phyloP scores from a whole-genome alignment of 192 early-diverging fungal species.

The Kappamyces sp. region DNA sequence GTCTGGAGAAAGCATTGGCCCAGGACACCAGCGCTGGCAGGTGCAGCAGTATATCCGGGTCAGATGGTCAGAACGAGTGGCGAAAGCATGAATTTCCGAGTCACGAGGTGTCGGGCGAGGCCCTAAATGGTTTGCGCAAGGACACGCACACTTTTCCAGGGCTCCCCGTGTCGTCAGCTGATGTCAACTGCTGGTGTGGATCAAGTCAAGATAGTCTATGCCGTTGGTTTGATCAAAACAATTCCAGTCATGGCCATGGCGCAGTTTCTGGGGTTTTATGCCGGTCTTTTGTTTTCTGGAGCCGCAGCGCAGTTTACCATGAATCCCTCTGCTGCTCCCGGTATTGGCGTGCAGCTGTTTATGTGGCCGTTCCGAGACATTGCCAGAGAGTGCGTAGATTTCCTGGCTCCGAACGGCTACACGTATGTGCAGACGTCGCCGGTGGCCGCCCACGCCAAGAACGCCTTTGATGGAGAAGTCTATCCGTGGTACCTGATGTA shows the following conservation, averaged over 20 bases:
- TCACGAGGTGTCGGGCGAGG: too few species aligned
- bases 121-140: too few species aligned
- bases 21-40: too few species aligned
- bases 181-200: constrained; percentile 54
- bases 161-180: constrained; percentile 25
- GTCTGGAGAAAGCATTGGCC: too few species aligned
- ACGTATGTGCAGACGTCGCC: constrained; percentile 15
- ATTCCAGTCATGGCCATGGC: not conserved
- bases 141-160: too few species aligned
- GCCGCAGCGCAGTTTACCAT: not conserved
- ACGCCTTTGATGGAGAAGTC: constrained; percentile 5
- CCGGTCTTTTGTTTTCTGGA: not conserved
- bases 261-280: not conserved
- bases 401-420: constrained; percentile 13
- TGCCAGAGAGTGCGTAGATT: constrained; percentile 12
- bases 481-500: constrained; percentile 16
- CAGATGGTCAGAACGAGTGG: too few species aligned
- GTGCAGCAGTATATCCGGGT: too few species aligned
- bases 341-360: constrained; percentile 14
- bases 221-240: not conserved
- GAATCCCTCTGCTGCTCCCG: constrained; percentile 22
- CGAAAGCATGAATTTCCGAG: too few species aligned
- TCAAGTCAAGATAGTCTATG: not conserved
- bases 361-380: constrained; percentile 14
- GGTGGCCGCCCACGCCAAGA: constrained; percentile 6